These are phyloP conservation scores for Ceratocystis cacaofunesta DNA, from an alignment of 2,329 filamentous ascomycete species.

Conservation along the genomic window DNA sequence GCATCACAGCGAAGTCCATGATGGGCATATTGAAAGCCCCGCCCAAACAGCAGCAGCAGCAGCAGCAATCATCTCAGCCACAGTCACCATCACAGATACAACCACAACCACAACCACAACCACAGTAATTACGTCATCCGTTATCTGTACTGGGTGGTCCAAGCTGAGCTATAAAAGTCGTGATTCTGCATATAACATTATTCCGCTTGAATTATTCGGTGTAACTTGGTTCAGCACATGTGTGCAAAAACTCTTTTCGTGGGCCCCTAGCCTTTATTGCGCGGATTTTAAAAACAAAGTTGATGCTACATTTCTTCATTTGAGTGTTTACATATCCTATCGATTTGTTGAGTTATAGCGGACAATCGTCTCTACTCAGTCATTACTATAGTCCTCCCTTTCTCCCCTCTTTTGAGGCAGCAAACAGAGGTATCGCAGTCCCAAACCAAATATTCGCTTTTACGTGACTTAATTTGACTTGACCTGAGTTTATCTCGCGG, in stretches of 20 bases:
- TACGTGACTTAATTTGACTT: too few relatives aligned
- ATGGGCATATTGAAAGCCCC: background rate
- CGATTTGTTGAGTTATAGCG: background rate
- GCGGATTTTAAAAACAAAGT: background rate
- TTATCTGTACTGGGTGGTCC: background rate
- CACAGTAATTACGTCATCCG: background rate
- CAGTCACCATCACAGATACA: too few relatives aligned
- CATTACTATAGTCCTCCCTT: background rate
- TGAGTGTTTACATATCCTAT: background rate
- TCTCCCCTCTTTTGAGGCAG: background rate
- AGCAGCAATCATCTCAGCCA: background rate
- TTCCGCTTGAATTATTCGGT: too few relatives aligned
- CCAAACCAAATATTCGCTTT: background rate
- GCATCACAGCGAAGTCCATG: background rate
- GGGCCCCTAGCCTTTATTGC: background rate
- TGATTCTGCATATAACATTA: too few relatives aligned
- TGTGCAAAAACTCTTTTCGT: background rate
- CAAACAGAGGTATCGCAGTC: background rate
- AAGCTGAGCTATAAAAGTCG: too few relatives aligned
- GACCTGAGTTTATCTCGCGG: too few relatives aligned
- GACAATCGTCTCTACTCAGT: background rate
- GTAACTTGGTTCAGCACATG: too few relatives aligned
- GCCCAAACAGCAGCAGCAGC: background rate
- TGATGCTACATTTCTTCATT: background rate
- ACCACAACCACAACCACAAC: background rate